phyloP scores from a whole-genome alignment of 371 early-diverging fungal genomes.

The Mortierella sp. region DNA sequence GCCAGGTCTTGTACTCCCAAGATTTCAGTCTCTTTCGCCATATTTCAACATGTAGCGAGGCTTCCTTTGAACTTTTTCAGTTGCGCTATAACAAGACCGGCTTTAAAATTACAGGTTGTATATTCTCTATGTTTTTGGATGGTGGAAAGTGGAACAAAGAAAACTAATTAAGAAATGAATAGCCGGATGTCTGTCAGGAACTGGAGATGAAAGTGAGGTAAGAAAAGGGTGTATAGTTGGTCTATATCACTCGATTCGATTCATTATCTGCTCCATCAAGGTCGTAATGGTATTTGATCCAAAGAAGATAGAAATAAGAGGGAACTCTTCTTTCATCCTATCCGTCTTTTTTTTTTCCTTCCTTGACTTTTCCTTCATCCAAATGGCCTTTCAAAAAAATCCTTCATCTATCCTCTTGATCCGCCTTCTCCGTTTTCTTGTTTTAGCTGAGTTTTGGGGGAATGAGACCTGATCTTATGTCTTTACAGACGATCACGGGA shows the following conservation, averaged over 20 bases:
- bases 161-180: not conserved
- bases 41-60: not conserved
- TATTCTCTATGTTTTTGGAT: constrained; percentile 10
- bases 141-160: not conserved
- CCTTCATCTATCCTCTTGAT: too few species aligned
- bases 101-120: constrained; percentile 17
- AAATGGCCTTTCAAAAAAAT: too few species aligned
- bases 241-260: constrained; percentile 1
- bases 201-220: not conserved
- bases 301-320: not conserved
- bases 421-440: not conserved
- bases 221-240: not conserved
- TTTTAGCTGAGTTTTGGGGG: not conserved
- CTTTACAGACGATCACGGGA: constrained; percentile 52
- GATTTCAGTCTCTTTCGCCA: too few species aligned
- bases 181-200: too few species aligned
- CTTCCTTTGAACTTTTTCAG: constrained; percentile 17
- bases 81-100: constrained; percentile 9
- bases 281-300: constrained; percentile 25
- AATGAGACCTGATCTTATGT: not conserved
- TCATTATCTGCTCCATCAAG: constrained; percentile 29
- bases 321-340: not conserved
- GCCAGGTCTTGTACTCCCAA: too few species aligned
- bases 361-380: too few species aligned
- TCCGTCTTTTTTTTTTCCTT: not conserved